These are phyloP conservation scores for Leishmania guyanensis DNA, from an alignment of 208 protist genomes.

Conservation along the genomic window DNA sequence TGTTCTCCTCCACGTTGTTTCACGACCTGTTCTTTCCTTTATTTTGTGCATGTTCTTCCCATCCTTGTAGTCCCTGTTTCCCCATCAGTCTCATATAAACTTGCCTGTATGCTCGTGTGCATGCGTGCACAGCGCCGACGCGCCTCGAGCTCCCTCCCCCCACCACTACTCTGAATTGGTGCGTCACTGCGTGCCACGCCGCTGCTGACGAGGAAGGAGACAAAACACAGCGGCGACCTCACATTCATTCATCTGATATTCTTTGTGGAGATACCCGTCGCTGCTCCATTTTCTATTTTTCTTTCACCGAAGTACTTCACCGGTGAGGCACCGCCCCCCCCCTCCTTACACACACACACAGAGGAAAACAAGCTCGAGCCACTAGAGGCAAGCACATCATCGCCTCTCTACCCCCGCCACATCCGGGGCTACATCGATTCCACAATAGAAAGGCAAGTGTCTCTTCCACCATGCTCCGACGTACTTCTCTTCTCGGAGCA, in stretches of 20 bases:
- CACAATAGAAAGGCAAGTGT: neutral
- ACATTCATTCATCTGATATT: neutral
- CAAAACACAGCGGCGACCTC: neutral
- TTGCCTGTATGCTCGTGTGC: neutral
- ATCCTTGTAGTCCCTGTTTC: no score
- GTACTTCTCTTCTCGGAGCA: constrained; percentile 32
- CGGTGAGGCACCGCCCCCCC: neutral
- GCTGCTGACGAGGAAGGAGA: neutral
- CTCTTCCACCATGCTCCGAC: constrained; percentile 51
- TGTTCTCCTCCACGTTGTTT: neutral
- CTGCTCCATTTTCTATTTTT: neutral
- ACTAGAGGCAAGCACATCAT: neutral
- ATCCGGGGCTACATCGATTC: neutral
- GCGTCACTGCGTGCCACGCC: neutral
- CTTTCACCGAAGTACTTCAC: neutral
- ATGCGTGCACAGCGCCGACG: neutral
- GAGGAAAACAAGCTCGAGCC: no score
- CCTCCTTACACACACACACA: neutral
- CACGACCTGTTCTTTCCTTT: neutral
- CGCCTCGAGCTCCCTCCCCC: neutral
- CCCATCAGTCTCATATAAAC: neutral
- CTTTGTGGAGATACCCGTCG: neutral
- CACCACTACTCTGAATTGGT: neutral
- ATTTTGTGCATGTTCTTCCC: neutral
- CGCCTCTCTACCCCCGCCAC: neutral